Evolutionary conservation across 176 grass and related monocot genomes (phyloP).

Genomic region (Oryza punctata): DNA sequence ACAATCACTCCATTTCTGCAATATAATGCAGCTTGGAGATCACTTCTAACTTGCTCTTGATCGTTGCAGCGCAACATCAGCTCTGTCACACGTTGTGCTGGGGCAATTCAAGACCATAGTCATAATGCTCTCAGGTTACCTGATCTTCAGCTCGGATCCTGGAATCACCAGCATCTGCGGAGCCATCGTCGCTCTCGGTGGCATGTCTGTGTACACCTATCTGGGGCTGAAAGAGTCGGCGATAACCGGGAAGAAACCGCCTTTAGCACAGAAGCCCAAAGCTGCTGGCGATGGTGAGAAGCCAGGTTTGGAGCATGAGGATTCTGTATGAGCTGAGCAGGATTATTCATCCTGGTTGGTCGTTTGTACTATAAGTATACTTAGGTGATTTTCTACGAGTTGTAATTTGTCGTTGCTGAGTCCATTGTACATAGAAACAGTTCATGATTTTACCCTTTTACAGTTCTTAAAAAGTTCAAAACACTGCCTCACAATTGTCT

Average conservation of each 20-base stretch:
- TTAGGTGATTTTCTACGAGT: background rate
- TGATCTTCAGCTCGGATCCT: constrained; percentile 83
- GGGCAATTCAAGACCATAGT: constrained; percentile 93
- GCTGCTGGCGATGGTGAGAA: constrained; percentile 22
- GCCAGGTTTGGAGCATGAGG: constrained; percentile 45
- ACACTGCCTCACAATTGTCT: too few species aligned
- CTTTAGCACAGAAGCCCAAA: constrained; percentile 44
- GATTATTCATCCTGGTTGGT: background rate
- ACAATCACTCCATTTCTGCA: background rate
- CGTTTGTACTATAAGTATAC: background rate
- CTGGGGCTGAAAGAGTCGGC: constrained; percentile 48
- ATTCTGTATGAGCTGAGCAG: constrained; percentile 46
- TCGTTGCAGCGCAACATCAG: constrained; percentile 73
- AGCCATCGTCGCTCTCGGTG: constrained; percentile 67
- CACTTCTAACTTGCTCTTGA: background rate
- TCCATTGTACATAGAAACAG: background rate
- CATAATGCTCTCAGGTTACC: constrained; percentile 78
- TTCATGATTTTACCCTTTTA: background rate
- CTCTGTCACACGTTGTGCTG: constrained; percentile 84
- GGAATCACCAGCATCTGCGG: constrained; percentile 74
- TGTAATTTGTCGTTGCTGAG: background rate
- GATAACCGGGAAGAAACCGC: constrained; percentile 36
- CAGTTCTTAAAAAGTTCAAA: background rate
- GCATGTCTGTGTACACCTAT: constrained; percentile 93
- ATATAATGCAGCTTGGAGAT: background rate